These are phyloP conservation scores for Clonostachys byssicola DNA, from an alignment of 2,329 filamentous ascomycete species.

Conservation along the genomic window DNA sequence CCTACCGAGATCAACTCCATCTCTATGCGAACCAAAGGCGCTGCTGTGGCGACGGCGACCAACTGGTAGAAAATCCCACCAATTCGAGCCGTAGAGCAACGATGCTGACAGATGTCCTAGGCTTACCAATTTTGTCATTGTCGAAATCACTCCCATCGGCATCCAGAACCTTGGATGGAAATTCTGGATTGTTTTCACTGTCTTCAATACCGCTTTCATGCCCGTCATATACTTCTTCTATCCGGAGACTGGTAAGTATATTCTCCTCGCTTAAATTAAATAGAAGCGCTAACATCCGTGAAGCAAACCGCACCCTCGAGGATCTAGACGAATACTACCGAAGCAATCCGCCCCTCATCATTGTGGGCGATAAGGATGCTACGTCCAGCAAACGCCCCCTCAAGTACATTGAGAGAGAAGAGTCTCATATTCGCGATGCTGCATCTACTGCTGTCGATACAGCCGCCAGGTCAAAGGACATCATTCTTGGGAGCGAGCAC, in stretches of 20 bases:
- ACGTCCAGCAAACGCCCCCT: constrained; percentile 35
- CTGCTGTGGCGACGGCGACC: constrained; percentile 25
- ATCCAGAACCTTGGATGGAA: constrained; percentile 41
- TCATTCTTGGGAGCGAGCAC: no score
- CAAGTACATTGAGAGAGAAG: constrained; percentile 34
- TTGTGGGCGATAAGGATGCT: constrained; percentile 41
- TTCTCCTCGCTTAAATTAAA: no score
- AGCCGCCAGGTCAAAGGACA: no score
- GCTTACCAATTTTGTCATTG: constrained; percentile 18
- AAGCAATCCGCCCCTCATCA: constrained; percentile 30
- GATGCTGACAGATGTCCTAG: background rate
- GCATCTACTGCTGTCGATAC: no score
- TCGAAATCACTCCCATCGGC: constrained; percentile 26
- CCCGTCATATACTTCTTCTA: constrained; percentile 44
- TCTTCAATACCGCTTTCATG: constrained; percentile 39
- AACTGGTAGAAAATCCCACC: constrained; percentile 16
- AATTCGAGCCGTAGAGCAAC: background rate
- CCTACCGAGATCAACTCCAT: constrained; percentile 34
- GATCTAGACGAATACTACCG: constrained; percentile 29
- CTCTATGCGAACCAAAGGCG: constrained; percentile 30
- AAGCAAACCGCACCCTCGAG: constrained; percentile 14
- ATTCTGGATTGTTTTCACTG: constrained; percentile 48
- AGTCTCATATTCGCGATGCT: background rate
- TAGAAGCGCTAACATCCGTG: no score
- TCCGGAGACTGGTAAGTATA: constrained; percentile 18